Base-by-base conservation (phyloP, 2,329 filamentous ascomycete species). In the Alternaria longipes region DNA sequence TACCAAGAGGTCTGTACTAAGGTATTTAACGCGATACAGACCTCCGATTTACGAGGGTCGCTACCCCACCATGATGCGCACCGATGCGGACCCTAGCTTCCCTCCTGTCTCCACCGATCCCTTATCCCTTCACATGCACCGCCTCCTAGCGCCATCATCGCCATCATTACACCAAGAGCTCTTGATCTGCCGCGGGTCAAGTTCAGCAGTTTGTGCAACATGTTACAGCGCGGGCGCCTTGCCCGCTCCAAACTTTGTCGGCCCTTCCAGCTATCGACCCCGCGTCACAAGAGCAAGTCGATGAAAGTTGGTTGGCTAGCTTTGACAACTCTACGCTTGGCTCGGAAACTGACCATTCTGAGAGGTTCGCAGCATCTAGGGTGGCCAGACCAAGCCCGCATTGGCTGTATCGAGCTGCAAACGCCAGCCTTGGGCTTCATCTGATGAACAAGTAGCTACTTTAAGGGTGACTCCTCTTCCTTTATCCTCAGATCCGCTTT, bases 281-380 rank as follows among this genome's bases (percentile, higher is more conserved):
- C 64, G 66, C 66, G 65, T 70, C 66, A 69, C 64, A 67, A 64
- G 67, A 63, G 44, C 62, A 63, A 20, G 44, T 47, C 38, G 58
- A 59, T 59, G 56, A 42, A 63, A 56, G 24, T 36, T 54, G 56
- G 55, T 60, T 65, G 64, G 64, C 56, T 55, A 62, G 64, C 58
- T 56, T 56, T 58, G 52, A 66, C n/a, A 58, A 38, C 52, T 51
- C 14, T 56, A 20, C 44, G 22, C 61, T 66, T 61, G 59, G 61
- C 66, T 62, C 56, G 50, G 45, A 42, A 50, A 60, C 47, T 44
- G 54, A 41, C 44, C 51, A 40, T 44, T 44, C 24, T 70, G 56
- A 66, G 56, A 62, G 60, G 60, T 18, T 50, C 56, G 51, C 50
- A 26, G 45, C 50, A 36, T 6, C 38, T 34, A 59, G 56, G 30